These are phyloP conservation scores for Physcomitrellopsis africana DNA, from an alignment of 225 moss, liverwort and hornwort genomes.

Conservation along the genomic window DNA sequence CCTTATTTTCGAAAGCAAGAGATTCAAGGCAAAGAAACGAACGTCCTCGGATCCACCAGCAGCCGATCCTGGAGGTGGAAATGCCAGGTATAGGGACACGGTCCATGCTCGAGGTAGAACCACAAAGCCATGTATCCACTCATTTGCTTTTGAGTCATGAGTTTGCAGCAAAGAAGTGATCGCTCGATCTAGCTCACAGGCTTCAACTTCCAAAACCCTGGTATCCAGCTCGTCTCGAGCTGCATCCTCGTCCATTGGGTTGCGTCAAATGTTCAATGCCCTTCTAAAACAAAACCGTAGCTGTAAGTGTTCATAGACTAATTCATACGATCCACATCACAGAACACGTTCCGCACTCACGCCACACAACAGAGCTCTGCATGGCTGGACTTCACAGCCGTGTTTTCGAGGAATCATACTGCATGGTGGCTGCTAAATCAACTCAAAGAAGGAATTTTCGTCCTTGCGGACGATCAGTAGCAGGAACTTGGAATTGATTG, in stretches of 20 bases:
- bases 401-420: too few species aligned
- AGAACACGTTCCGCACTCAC: too few species aligned
- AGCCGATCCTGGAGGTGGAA: constrained; percentile 53
- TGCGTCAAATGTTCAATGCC: background rate
- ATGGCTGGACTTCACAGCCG: too few species aligned
- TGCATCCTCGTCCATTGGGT: constrained; percentile 5
- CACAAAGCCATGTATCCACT: constrained; percentile 56
- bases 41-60: constrained; percentile 45
- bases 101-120: constrained; percentile 57
- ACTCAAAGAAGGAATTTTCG: too few species aligned
- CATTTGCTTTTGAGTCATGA: constrained; percentile 47
- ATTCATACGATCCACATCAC: too few species aligned
- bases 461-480: too few species aligned
- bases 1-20: constrained; percentile 58
- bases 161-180: constrained; percentile 49
- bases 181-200: constrained; percentile 50
- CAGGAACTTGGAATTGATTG: too few species aligned
- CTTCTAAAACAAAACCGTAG: too few species aligned
- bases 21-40: constrained; percentile 60
- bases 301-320: too few species aligned
- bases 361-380: too few species aligned
- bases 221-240: constrained; percentile 14
- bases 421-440: too few species aligned
- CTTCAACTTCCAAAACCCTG: constrained; percentile 38
- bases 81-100: constrained; percentile 60